These are phyloP conservation scores for Acacia crassicarpa DNA, from an alignment of 306 rosid species.

Conservation along the genomic window DNA sequence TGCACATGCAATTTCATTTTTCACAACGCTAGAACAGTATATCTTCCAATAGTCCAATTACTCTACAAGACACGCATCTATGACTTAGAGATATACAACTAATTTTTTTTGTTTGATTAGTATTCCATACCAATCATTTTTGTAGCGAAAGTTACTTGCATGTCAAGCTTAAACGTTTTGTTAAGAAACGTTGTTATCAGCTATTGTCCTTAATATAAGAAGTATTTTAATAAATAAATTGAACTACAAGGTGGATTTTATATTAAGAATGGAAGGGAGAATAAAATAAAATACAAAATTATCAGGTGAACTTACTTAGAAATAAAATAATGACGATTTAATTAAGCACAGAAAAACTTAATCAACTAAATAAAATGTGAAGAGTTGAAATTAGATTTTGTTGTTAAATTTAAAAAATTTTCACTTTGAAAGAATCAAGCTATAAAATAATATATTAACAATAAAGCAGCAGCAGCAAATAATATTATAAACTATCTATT, in stretches of 20 bases:
- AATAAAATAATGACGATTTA: not conserved
- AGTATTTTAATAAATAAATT: too few species aligned
- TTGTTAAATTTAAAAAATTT: not conserved
- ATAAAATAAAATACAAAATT: too few species aligned
- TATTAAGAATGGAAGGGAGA: too few species aligned
- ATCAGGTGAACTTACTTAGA: not conserved
- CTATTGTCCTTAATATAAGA: too few species aligned
- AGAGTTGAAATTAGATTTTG: not conserved
- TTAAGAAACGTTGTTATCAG: too few species aligned
- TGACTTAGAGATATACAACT: not conserved
- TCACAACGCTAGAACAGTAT: too few species aligned
- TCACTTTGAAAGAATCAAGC: not conserved
- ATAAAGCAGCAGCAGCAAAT: not conserved
- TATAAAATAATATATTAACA: not conserved
- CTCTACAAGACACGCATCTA: not conserved
- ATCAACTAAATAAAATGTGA: not conserved
- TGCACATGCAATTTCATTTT: too few species aligned
- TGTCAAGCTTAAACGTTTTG: not conserved
- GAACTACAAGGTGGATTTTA: too few species aligned
- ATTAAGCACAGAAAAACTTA: too few species aligned
- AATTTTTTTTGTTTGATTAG: not conserved
- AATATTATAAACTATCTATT: not conserved
- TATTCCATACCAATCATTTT: not conserved
- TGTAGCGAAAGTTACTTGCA: not conserved
- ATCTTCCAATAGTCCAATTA: not conserved